These are phyloP conservation scores for Stephanodiscus triporus DNA, from an alignment of 108 stramenopile species.

Conservation along the genomic window DNA sequence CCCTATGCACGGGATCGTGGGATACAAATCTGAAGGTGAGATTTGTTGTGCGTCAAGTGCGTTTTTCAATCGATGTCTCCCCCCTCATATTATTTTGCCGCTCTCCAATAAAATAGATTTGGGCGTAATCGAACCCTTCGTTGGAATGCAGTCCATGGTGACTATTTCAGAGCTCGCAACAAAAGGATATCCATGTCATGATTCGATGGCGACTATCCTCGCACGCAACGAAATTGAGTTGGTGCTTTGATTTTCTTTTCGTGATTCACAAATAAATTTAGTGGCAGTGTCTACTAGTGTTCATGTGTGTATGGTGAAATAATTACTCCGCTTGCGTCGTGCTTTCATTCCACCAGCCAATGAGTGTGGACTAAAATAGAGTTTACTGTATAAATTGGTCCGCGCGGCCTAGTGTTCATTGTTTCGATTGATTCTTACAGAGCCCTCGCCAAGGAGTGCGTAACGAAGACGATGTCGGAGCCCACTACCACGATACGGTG, in stretches of 20 bases:
- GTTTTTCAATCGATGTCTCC: background rate
- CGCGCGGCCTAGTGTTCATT: too few species aligned
- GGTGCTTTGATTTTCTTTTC: background rate
- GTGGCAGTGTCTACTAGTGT: too few species aligned
- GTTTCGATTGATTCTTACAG: too few species aligned
- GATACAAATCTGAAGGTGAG: constrained; percentile 93
- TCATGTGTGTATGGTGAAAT: too few species aligned
- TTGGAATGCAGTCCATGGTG: background rate
- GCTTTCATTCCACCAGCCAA: too few species aligned
- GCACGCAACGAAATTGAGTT: background rate
- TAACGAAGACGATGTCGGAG: too few species aligned
- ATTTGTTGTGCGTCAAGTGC: background rate
- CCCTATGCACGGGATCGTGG: constrained; percentile 98
- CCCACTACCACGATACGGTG: too few species aligned
- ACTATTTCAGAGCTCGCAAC: background rate
- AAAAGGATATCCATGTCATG: background rate
- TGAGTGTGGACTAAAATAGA: too few species aligned
- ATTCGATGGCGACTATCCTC: background rate
- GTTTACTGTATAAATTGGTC: too few species aligned
- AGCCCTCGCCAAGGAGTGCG: too few species aligned
- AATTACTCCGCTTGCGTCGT: too few species aligned
- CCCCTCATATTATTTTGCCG: background rate
- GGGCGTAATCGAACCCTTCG: constrained; percentile 7
- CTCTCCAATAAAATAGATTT: constrained; percentile 1
- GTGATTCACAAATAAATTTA: too few species aligned